Percentiles rank a stretch among this genome's conserved stretches.
phyloP scores from a whole-genome alignment of 1,284 basidiomycete species.

The Ceratobasidium sp. region DNA sequence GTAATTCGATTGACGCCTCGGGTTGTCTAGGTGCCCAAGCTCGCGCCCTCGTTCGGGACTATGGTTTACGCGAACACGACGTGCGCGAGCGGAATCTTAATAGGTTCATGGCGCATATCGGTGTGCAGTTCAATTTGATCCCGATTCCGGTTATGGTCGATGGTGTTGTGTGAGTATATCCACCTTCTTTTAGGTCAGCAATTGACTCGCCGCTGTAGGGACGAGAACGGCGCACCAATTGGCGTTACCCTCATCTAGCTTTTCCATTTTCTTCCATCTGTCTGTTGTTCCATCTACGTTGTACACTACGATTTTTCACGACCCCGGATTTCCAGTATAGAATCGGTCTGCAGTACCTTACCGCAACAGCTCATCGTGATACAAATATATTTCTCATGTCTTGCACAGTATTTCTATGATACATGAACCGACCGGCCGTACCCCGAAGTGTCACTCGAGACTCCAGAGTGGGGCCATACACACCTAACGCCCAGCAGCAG shows the following conservation, averaged over 20 bases:
- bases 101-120: constrained; percentile 48
- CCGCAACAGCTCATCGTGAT: background rate
- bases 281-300: background rate
- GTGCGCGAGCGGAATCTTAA: constrained; percentile 48
- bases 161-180: constrained; percentile 33
- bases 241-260: constrained; percentile 38
- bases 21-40: constrained; percentile 56
- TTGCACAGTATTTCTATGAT: constrained; percentile 10
- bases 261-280: background rate
- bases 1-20: background rate
- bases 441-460: constrained; percentile 17
- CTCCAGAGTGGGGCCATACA: background rate
- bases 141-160: constrained; percentile 43
- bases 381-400: constrained; percentile 26
- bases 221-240: constrained; percentile 40
- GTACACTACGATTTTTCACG: background rate
- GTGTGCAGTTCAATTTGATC: constrained; percentile 48
- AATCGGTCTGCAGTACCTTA: background rate
- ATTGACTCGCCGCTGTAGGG: background rate
- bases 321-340: background rate
- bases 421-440: constrained; percentile 16
- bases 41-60: constrained; percentile 60
- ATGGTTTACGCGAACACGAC: constrained; percentile 60
- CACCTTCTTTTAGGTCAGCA: background rate
- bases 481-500: background rate